A percentile compares a stretch with the other conserved stretches of the same genome.
Conservation (phyloP, 768 basidiomycete species). For the Phanerochaete sordida region DNA sequence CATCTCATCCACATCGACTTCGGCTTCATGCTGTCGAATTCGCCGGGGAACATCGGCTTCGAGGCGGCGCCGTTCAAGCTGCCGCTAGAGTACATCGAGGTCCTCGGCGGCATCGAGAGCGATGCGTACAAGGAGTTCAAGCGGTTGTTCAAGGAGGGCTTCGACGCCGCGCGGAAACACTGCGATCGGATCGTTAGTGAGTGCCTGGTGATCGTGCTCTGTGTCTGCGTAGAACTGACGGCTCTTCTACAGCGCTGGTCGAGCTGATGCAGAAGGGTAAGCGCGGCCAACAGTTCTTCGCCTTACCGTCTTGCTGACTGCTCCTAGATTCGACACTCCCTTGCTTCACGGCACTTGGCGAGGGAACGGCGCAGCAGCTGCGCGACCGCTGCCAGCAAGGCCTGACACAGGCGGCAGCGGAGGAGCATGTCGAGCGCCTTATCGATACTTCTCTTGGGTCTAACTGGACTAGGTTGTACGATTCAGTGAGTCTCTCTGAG, state of each 20-base stretch:
- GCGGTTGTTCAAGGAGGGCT: slow-evolving; percentile 85
- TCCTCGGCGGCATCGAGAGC: slow-evolving; percentile 82
- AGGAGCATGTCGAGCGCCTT: slow-evolving; percentile 84
- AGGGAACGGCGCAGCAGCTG: slow-evolving; percentile 83
- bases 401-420: slow-evolving; percentile 79
- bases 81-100: slow-evolving; percentile 91
- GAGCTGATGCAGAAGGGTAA: slow-evolving; percentile 97
- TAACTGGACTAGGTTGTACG: slow-evolving; percentile 93
- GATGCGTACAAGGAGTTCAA: slow-evolving; percentile 82
- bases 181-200: slow-evolving; percentile 93
- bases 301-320: slow-evolving; percentile 8
- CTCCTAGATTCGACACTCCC: slow-evolving; percentile 78
- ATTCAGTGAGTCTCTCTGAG: slow-evolving; percentile 60
- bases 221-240: no score
- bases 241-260: slow-evolving; percentile 85
- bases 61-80: slow-evolving; percentile 99
- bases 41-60: slow-evolving; percentile 96
- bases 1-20: slow-evolving; percentile 98
- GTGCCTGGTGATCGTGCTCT: slow-evolving; percentile 23
- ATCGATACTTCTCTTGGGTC: slow-evolving; percentile 90
- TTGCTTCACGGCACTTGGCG: slow-evolving; percentile 88
- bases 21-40: slow-evolving; percentile 96
- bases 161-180: slow-evolving; percentile 91
- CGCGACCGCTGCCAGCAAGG: slow-evolving; percentile 93
- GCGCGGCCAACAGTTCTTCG: slow-evolving; percentile 4